These are phyloP conservation scores for Ophiocordyceps camponoti-floridani DNA, from an alignment of 2,329 filamentous ascomycete genomes.

Conservation along the genomic window DNA sequence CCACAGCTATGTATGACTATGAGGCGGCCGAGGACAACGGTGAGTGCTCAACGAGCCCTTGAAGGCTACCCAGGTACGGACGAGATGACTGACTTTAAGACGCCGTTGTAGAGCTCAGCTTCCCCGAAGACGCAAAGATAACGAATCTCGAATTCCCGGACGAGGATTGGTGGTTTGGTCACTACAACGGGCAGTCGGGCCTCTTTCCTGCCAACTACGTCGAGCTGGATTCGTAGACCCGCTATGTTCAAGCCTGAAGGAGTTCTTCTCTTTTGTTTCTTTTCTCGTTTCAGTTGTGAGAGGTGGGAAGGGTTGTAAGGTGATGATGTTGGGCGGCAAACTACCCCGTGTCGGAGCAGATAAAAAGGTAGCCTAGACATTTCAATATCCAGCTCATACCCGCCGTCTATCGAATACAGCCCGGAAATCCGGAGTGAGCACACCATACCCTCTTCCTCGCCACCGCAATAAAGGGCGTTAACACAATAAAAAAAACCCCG, in stretches of 20 bases:
- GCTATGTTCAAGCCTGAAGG: background rate
- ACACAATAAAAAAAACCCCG: background rate
- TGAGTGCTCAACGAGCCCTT: constrained; percentile 13
- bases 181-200: constrained; percentile 61
- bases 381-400: constrained; percentile 1
- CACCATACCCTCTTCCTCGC: background rate
- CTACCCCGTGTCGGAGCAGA: background rate
- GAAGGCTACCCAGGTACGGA: background rate
- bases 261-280: too few relatives aligned
- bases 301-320: background rate
- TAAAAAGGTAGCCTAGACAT: background rate
- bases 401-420: background rate
- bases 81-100: background rate
- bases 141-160: constrained; percentile 84
- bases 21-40: constrained; percentile 92
- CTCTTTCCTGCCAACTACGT: constrained; percentile 70
- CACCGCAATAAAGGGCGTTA: background rate
- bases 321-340: background rate
- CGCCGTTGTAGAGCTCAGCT: constrained; percentile 40
- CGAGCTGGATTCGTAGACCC: constrained; percentile 26
- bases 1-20: constrained; percentile 84
- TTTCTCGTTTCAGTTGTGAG: background rate
- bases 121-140: constrained; percentile 76
- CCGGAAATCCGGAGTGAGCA: background rate
- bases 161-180: constrained; percentile 96